Percentiles rank a stretch among this genome's conserved stretches.
These are phyloP conservation scores for Tetrahymena thermophila DNA, from an alignment of 73 alveolate species.

Conservation along the genomic window DNA sequence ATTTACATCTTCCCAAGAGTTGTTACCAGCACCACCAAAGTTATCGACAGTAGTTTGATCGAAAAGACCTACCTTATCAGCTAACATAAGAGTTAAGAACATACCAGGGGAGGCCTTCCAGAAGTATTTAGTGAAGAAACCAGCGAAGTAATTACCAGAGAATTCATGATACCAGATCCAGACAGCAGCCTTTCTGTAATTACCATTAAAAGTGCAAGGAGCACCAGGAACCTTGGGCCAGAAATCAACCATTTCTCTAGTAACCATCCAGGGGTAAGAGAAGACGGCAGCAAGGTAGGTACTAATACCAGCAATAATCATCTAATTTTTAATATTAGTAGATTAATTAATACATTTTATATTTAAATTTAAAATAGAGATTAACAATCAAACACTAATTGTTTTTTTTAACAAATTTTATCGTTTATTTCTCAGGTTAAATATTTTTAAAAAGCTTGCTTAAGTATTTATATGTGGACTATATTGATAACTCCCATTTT, in stretches of 20 bases:
- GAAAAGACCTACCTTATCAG: conserved; percentile 62
- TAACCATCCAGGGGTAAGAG: conserved; percentile 46
- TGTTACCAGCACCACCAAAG: conserved; percentile 39
- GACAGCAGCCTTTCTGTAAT: conserved; percentile 56
- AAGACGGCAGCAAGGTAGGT: conserved; percentile 40
- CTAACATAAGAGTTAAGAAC: conserved; percentile 48
- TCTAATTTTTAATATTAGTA: conserved; percentile 42
- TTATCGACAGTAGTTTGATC: conserved; percentile 40
- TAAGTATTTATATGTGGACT: no score
- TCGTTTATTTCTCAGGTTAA: no score
- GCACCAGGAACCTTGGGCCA: conserved; percentile 78
- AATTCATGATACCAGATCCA: conserved; percentile 59
- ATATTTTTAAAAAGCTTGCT: no score
- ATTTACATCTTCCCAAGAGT: conserved; percentile 42
- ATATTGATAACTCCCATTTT: no score
- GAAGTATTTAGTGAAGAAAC: conserved; percentile 50
- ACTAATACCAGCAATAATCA: conserved; percentile 39
- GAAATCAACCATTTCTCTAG: conserved; percentile 68
- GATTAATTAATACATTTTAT: conserved; percentile 15
- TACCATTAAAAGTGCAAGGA: conserved; percentile 63
- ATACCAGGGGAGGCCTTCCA: conserved; percentile 33
- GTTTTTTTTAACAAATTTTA: no score
- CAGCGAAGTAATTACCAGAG: conserved; percentile 52
- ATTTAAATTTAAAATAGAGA: conserved; percentile 4
- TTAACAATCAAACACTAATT: background rate